A percentile compares a stretch with the other conserved stretches of the same genome.
These are phyloP conservation scores for Periconia digitata DNA, from an alignment of 2,329 filamentous ascomycete genomes.

Conservation along the genomic window DNA sequence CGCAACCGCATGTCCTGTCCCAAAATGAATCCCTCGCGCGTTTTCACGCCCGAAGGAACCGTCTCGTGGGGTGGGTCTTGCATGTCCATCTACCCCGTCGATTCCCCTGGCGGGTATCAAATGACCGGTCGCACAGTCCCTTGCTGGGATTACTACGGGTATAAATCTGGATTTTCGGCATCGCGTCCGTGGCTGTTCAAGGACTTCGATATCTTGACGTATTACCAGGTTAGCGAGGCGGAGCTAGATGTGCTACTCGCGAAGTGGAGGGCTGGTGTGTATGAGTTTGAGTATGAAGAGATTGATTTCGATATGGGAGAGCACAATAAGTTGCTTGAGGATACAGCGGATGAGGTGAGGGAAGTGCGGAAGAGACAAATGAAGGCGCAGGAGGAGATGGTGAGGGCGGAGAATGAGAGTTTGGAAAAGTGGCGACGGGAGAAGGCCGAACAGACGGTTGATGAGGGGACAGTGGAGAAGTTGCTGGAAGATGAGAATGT, in stretches of 20 bases:
- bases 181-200: conserved; percentile 57
- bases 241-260: conserved; percentile 54
- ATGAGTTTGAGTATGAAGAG: conserved; percentile 54
- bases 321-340: conserved; percentile 53
- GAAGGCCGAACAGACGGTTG: conserved; percentile 47
- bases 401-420: conserved; percentile 50
- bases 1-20: conserved; percentile 56
- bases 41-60: conserved; percentile 59
- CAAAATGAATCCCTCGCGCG: conserved; percentile 59
- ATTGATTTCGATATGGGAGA: conserved; percentile 58
- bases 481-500: conserved; percentile 50
- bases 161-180: conserved; percentile 52
- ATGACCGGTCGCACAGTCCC: conserved; percentile 57
- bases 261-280: conserved; percentile 54
- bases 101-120: conserved; percentile 60
- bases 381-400: conserved; percentile 52
- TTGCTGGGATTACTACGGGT: conserved; percentile 56
- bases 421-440: conserved; percentile 47
- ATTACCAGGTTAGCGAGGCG: conserved; percentile 55
- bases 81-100: conserved; percentile 58
- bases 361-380: conserved; percentile 50
- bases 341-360: conserved; percentile 52
- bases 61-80: conserved; percentile 59
- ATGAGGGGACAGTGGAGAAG: conserved; percentile 52
- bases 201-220: conserved; percentile 60